Conservation (phyloP, 2,329 filamentous ascomycete species). For the Rhynchosporium graminicola region DNA sequence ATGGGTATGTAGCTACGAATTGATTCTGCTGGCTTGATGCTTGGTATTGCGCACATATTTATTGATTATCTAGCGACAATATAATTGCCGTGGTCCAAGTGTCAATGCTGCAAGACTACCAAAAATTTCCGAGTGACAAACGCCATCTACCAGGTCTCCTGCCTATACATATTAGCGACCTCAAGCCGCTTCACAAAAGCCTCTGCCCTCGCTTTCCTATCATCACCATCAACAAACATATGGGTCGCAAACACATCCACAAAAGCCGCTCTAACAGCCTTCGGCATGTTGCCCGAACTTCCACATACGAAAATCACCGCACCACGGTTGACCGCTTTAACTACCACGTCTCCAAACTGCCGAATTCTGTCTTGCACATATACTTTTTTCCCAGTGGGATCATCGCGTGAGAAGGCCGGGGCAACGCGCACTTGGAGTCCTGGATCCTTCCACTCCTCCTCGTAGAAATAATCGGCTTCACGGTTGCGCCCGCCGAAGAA, state of each 20-base stretch:
- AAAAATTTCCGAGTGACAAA: too few species aligned
- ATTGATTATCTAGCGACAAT: too few species aligned
- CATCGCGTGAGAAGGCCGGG: slow-evolving; percentile 72
- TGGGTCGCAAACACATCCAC: slow-evolving; percentile 54
- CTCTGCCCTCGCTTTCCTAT: slow-evolving; percentile 52
- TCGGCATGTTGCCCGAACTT: slow-evolving; percentile 68
- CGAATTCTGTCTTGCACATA: slow-evolving; percentile 59
- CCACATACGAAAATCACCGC: slow-evolving; percentile 61
- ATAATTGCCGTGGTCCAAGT: too few species aligned
- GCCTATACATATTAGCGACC: slow-evolving; percentile 62
- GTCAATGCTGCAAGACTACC: too few species aligned
- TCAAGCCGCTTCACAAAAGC: slow-evolving; percentile 58
- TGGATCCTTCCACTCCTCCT: slow-evolving; percentile 65
- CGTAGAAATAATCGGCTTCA: slow-evolving; percentile 78
- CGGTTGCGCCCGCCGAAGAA: slow-evolving; percentile 84
- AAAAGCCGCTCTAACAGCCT: slow-evolving; percentile 66
- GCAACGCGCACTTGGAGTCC: slow-evolving; percentile 53
- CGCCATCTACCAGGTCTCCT: slow-evolving; percentile 64
- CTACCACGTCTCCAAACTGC: slow-evolving; percentile 41
- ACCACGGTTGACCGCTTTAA: slow-evolving; percentile 49
- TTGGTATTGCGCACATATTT: too few species aligned
- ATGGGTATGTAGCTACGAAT: too few species aligned
- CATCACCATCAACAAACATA: slow-evolving; percentile 34
- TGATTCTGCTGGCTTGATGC: too few species aligned
- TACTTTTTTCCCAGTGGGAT: slow-evolving; percentile 52